These are phyloP conservation scores for Euphrasia confusa DNA, from an alignment of 257 asterid genomes.

Conservation along the genomic window DNA sequence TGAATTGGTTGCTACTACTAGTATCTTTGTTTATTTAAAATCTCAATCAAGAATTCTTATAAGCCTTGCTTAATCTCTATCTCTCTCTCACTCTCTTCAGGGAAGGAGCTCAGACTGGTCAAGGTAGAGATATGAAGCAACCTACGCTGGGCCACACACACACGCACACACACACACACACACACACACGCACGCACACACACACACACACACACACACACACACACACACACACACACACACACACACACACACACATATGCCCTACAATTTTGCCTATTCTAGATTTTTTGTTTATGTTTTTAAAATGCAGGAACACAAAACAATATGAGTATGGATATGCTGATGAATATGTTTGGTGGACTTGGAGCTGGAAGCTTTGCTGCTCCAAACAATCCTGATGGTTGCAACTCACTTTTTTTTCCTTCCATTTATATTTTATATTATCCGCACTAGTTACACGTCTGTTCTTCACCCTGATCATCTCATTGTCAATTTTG, in stretches of 20 bases:
- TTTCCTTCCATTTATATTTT: background rate
- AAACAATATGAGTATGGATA: conserved; percentile 42
- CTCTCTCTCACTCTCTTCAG: conserved; percentile 23
- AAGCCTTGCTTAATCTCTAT: conserved; percentile 13
- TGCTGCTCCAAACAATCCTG: conserved; percentile 34
- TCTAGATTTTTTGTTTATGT: conserved; percentile 4
- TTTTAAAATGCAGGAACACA: conserved; percentile 36
- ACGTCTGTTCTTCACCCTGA: background rate
- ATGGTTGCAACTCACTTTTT: conserved; percentile 29
- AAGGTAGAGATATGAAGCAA: conserved; percentile 35
- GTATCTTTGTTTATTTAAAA: background rate
- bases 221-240: background rate
- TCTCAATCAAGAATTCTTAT: conserved; percentile 1
- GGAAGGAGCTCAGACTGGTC: conserved; percentile 45
- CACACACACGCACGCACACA: background rate
- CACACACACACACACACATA: background rate
- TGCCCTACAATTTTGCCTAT: background rate
- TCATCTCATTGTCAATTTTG: conserved; percentile 8
- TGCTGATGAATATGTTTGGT: conserved; percentile 62
- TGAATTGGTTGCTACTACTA: conserved; percentile 5
- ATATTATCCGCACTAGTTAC: background rate
- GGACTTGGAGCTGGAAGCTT: conserved; percentile 64
- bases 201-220: background rate
- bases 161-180: background rate
- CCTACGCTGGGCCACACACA: conserved; percentile 1